These are phyloP conservation scores for Gremmenia infestans DNA, from an alignment of 2,329 filamentous ascomycete genomes.

Conservation along the genomic window DNA sequence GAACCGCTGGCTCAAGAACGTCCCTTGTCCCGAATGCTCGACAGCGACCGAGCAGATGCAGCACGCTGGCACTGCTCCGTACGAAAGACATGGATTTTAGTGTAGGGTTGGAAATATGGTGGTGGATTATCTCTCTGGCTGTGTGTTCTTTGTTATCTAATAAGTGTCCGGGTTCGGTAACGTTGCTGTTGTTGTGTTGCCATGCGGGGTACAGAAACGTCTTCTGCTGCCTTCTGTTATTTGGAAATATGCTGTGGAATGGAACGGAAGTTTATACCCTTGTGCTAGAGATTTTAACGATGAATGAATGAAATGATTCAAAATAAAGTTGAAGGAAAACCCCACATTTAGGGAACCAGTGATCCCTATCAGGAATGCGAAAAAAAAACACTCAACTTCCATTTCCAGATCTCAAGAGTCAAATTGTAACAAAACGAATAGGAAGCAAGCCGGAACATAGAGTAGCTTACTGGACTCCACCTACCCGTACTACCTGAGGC, in stretches of 20 bases:
- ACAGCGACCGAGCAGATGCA: constrained; percentile 9
- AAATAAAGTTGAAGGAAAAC: no score
- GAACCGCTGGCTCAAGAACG: constrained; percentile 51
- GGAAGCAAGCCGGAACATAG: neutral
- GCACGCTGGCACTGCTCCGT: neutral
- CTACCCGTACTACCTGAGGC: neutral
- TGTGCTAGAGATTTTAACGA: no score
- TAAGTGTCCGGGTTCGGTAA: neutral
- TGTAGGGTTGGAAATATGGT: neutral
- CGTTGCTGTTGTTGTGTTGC: neutral
- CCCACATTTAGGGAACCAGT: no score
- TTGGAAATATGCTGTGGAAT: neutral
- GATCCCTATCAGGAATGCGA: no score
- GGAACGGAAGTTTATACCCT: neutral
- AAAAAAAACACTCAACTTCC: no score
- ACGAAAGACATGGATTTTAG: neutral
- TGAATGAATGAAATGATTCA: no score
- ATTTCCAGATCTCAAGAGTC: no score
- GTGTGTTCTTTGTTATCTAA: neutral
- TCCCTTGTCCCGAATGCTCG: constrained; percentile 47
- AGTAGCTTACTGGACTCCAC: no score
- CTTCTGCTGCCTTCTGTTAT: neutral
- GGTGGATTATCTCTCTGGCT: neutral
- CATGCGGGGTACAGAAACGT: neutral
- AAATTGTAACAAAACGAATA: no score